Conservation (phyloP, 2,329 filamentous ascomycete genomes). For the Macroventuria anomochaeta region DNA sequence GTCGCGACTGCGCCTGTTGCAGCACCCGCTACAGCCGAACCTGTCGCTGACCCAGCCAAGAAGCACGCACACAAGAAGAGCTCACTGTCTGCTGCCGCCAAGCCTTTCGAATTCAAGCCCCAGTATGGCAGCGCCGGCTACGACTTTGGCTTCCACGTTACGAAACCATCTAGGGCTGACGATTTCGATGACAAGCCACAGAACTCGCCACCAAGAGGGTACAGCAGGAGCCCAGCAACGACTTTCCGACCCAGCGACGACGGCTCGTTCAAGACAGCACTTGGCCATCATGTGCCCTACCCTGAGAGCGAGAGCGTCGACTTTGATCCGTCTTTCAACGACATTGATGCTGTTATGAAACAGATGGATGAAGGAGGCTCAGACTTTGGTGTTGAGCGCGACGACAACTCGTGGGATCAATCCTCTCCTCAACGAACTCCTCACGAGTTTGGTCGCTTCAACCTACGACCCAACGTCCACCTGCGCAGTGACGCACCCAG, state of each 20-base stretch:
- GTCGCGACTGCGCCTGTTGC: slow-evolving; percentile 21
- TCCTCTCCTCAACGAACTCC: slow-evolving; percentile 44
- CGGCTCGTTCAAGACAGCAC: slow-evolving; percentile 48
- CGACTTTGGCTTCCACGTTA: slow-evolving; percentile 49
- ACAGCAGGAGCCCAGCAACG: slow-evolving; percentile 48
- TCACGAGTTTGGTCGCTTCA: slow-evolving; percentile 40
- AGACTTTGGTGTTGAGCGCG: slow-evolving; percentile 75
- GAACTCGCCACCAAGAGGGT: slow-evolving; percentile 26
- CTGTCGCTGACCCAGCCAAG: slow-evolving; percentile 35
- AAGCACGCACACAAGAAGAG: slow-evolving; percentile 50
- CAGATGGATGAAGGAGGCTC: slow-evolving; percentile 78
- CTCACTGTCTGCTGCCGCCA: slow-evolving; percentile 73
- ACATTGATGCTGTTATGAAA: slow-evolving; percentile 92
- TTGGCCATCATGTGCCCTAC: slow-evolving; percentile 39
- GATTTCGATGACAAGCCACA: slow-evolving; percentile 17
- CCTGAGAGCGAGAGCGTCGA: slow-evolving; percentile 48
- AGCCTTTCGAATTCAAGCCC: slow-evolving; percentile 65
- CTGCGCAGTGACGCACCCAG: slow-evolving; percentile 75
- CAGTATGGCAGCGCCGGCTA: slow-evolving; percentile 39
- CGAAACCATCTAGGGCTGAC: slow-evolving; percentile 42
- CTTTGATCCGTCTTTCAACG: slow-evolving; percentile 67
- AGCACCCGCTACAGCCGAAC: slow-evolving; percentile 34
- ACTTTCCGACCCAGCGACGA: slow-evolving; percentile 51
- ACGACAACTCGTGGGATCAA: slow-evolving; percentile 52
- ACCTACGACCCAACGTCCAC: slow-evolving; percentile 47